A percentile compares a stretch with the other conserved stretches of the same genome.
Conservation (phyloP, 306 rosid genomes). For the Albizia julibrissin region DNA sequence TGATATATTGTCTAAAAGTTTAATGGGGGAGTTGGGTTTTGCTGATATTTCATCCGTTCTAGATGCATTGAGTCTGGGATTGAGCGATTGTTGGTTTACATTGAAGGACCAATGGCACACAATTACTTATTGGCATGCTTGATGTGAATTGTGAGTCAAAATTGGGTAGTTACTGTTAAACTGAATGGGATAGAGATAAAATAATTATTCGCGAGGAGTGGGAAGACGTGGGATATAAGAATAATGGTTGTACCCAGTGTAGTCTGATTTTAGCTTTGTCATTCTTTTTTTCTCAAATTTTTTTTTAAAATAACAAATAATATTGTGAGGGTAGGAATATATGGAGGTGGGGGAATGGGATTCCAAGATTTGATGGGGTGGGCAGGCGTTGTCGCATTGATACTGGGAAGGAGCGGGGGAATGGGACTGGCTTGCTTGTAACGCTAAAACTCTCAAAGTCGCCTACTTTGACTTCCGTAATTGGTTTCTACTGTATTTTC, state of each 20-base stretch:
- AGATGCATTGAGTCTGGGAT: too few relatives aligned
- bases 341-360: neutral
- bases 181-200: too few relatives aligned
- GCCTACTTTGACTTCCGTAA: neutral
- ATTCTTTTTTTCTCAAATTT: too few relatives aligned
- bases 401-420: neutral
- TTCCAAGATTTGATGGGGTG: neutral
- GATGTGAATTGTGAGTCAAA: neutral
- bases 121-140: neutral
- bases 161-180: neutral
- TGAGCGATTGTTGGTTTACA: too few relatives aligned
- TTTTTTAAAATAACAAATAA: too few relatives aligned
- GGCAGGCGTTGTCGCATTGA: neutral
- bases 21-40: too few relatives aligned
- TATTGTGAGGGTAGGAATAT: neutral
- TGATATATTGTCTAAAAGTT: too few relatives aligned
- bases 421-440: neutral
- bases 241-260: too few relatives aligned
- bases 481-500: neutral
- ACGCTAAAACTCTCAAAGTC: neutral
- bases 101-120: neutral
- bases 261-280: too few relatives aligned
- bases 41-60: too few relatives aligned
- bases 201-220: too few relatives aligned
- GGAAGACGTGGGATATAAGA: too few relatives aligned